Conservation (phyloP, 1,284 basidiomycete genomes). For the Phlebopus sp. region DNA sequence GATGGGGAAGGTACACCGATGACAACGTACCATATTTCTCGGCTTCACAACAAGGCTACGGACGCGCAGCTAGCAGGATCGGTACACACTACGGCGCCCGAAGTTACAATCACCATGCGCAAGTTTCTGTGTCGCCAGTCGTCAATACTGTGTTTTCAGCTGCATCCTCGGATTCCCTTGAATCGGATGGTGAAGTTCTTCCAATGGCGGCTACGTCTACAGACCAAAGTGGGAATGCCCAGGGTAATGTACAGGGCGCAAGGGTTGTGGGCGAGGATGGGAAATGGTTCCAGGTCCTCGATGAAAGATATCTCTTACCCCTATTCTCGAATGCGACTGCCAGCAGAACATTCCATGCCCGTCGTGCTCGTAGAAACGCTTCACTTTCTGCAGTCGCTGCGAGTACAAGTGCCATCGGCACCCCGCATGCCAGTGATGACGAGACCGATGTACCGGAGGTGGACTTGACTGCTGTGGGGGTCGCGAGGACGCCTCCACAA, state of each 20-base stretch:
- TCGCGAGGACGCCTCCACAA: constrained; percentile 7
- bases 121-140: constrained; percentile 32
- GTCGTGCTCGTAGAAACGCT: constrained; percentile 55
- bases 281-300: constrained; percentile 95
- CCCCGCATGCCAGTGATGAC: constrained; percentile 56
- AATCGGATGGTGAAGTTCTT: constrained; percentile 78
- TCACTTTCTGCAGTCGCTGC: constrained; percentile 28
- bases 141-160: constrained; percentile 48
- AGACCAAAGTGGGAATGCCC: constrained; percentile 16
- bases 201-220: constrained; percentile 59
- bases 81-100: constrained; percentile 51
- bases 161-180: constrained; percentile 68
- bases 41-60: constrained; percentile 34
- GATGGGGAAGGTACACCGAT: constrained; percentile 46
- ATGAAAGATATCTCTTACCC: constrained; percentile 92
- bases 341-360: constrained; percentile 82
- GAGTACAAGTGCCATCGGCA: constrained; percentile 35
- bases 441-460: constrained; percentile 45
- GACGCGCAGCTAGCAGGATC: constrained; percentile 39
- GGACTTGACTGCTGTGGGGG: constrained; percentile 34
- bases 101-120: constrained; percentile 60
- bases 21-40: constrained; percentile 38
- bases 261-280: constrained; percentile 50
- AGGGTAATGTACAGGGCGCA: constrained; percentile 11
- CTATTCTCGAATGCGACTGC: constrained; percentile 94